Conservation (phyloP, 257 asterid species). For the Plectranthus barbatus region DNA sequence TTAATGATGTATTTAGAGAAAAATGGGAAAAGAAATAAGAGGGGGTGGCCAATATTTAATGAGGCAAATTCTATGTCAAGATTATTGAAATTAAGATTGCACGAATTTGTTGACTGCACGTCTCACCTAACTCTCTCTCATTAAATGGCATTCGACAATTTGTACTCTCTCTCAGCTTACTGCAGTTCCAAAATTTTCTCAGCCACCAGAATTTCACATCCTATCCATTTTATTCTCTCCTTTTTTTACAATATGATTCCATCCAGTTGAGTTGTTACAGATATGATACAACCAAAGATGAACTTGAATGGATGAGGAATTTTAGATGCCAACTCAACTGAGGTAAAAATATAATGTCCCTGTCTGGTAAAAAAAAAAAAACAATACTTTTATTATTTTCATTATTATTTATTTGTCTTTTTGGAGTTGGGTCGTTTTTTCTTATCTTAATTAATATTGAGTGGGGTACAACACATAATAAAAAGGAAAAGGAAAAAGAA, state of each 20-base stretch:
- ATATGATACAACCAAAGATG: too few species aligned
- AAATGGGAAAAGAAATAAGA: too few species aligned
- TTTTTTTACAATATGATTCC: too few species aligned
- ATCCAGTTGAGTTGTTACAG: too few species aligned
- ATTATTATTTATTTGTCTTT: too few species aligned
- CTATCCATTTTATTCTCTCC: background rate
- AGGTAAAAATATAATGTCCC: slow-evolving; percentile 1
- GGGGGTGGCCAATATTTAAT: slow-evolving; percentile 11
- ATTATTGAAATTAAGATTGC: slow-evolving; percentile 4
- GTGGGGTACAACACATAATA: slow-evolving; percentile 15
- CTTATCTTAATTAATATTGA: background rate
- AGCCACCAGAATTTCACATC: background rate
- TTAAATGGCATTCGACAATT: slow-evolving; percentile 1
- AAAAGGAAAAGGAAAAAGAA: too few species aligned
- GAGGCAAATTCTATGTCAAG: slow-evolving; percentile 5
- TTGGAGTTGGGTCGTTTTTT: background rate
- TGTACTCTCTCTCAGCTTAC: background rate
- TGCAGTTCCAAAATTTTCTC: background rate
- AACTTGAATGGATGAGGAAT: slow-evolving; percentile 8
- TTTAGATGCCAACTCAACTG: background rate
- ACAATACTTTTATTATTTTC: background rate
- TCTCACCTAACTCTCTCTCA: slow-evolving; percentile 8
- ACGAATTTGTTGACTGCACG: slow-evolving; percentile 19
- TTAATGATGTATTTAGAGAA: too few species aligned
- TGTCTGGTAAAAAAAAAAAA: background rate